Conservation (phyloP, 2,329 filamentous ascomycete genomes). For the Orbilia oligospora region DNA sequence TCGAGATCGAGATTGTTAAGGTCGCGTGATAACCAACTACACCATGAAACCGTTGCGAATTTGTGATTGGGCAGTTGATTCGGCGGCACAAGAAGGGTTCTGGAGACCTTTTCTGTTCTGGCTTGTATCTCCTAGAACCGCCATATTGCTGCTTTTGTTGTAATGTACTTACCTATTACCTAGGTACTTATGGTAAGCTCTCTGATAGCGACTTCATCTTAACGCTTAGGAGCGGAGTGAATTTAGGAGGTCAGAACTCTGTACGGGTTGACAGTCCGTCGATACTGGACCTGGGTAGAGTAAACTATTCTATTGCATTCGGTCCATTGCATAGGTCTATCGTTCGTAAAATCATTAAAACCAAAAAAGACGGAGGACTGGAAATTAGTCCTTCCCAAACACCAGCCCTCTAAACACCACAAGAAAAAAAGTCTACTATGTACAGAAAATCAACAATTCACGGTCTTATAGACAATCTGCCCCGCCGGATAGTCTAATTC, state of each 20-base stretch:
- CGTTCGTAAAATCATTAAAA: slow-evolving; percentile 12
- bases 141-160: too few relatives aligned
- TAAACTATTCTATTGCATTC: slow-evolving; percentile 4
- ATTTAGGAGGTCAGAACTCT: too few relatives aligned
- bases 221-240: too few relatives aligned
- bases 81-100: not conserved
- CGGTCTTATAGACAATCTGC: not conserved
- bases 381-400: not conserved
- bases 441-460: slow-evolving; percentile 16
- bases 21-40: slow-evolving; percentile 62
- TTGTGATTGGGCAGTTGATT: slow-evolving; percentile 27
- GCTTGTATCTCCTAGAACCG: not conserved
- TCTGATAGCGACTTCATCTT: too few relatives aligned
- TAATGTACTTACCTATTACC: too few relatives aligned
- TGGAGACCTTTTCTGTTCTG: not conserved
- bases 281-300: too few relatives aligned
- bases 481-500: not conserved
- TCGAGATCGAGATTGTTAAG: slow-evolving; percentile 53
- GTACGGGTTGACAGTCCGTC: too few relatives aligned
- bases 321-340: not conserved
- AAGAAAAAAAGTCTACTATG: slow-evolving; percentile 8
- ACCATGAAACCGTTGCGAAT: slow-evolving; percentile 56
- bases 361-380: not conserved
- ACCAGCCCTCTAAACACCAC: slow-evolving; percentile 2
- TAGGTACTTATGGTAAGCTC: too few relatives aligned